Base-by-base conservation (phyloP, 176 grass and related monocot genomes). In the Oryza officinalis region DNA sequence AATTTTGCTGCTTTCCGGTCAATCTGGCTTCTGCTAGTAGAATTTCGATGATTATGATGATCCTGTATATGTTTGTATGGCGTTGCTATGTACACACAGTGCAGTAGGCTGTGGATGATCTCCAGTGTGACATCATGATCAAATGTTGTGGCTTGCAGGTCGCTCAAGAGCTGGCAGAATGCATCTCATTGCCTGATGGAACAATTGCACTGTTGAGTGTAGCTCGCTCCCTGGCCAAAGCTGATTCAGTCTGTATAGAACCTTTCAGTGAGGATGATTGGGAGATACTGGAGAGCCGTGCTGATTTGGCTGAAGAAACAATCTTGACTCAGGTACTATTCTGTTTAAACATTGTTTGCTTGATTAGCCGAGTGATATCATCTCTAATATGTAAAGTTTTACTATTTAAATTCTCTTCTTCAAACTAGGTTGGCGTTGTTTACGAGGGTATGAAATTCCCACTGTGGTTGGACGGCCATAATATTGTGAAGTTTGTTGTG, bases 391-490 rank as follows among this genome's bases (percentile, higher is more conserved):
- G 23, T 47, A 27, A 47, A 74, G 26, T 65, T 72, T 44, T 63
- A 71, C 66, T 40, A 12, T 80, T 50, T 60, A 40, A 78, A 67
- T 63, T 65, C 78, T 90, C 4, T 35, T 85, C 71, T 84, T 91
- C 10, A 81, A 77, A 87, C 52, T 80, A 98, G 96, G 93, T 98
- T 20, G 93, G 96, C 43, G 78, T 98, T 23, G 77, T 98, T 86
- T 92, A 95, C 4, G 91, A 94, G 69, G 93, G 93, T 27, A 98
- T 98, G 91, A 95, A 92, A 92, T 98, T 98, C 50, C 96, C 96
- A 27, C 87, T 98, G 77, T 93, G 93, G 91, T 85, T 98, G 82
- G 91, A 95, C 77, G 87, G 88, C 22, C 96, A 95, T 89, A 92
- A 92, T 84, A 85, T 95, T 77, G 93, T 98, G 67, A 92, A 98